Evolutionary conservation across 768 basidiomycete species (phyloP).

Genomic region (Hericium erinaceus): DNA sequence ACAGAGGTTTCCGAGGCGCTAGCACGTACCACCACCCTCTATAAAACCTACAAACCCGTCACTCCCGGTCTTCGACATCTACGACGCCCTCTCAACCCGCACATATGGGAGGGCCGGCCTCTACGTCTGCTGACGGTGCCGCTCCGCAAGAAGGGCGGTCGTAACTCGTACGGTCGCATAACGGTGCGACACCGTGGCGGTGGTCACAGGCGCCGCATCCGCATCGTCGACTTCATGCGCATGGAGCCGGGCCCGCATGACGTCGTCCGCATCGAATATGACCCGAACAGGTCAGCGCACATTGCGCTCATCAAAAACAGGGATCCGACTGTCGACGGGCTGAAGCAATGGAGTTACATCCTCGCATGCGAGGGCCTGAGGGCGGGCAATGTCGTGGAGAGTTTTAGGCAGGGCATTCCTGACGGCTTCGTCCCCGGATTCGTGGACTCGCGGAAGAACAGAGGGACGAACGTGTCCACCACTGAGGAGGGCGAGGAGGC

Average conservation of each 20-base stretch:
- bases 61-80: constrained; percentile 84
- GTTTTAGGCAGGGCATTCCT: constrained; percentile 78
- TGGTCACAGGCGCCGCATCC: constrained; percentile 80
- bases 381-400: constrained; percentile 82
- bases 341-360: constrained; percentile 78
- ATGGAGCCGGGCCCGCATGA: constrained; percentile 74
- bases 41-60: constrained; percentile 87
- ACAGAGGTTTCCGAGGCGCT: constrained; percentile 32
- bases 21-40: constrained; percentile 45
- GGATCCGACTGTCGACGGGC: constrained; percentile 41
- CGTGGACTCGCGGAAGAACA: constrained; percentile 19
- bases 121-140: constrained; percentile 74
- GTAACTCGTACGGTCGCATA: constrained; percentile 75
- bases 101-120: constrained; percentile 82
- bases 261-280: constrained; percentile 93
- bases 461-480: constrained; percentile 16
- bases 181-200: constrained; percentile 88
- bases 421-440: constrained; percentile 54
- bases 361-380: constrained; percentile 84
- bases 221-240: constrained; percentile 80
- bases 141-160: constrained; percentile 76
- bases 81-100: constrained; percentile 68
- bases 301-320: constrained; percentile 80
- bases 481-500: constrained; percentile 7
- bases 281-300: constrained; percentile 89